Evolutionary conservation across 768 basidiomycete species (phyloP).

Genomic region (Tricholoma furcatifolium): DNA sequence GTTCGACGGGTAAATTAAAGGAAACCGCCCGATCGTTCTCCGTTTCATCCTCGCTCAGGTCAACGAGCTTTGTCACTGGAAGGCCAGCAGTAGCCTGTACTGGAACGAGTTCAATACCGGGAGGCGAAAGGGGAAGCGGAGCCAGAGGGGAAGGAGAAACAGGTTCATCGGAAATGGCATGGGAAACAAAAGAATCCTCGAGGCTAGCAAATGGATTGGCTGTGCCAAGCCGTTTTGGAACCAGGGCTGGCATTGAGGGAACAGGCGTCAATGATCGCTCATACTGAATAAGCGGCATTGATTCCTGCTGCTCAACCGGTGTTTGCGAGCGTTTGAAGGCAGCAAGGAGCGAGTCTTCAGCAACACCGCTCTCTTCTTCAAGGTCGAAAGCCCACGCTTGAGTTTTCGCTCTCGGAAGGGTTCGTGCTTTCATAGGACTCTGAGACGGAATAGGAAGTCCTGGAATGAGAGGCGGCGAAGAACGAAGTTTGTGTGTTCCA

Average conservation of each 20-base stretch:
- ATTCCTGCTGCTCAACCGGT: neutral
- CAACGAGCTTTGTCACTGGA: conserved; percentile 2
- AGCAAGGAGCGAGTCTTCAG: conserved; percentile 7
- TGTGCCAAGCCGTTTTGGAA: conserved; percentile 6
- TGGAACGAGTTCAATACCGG: conserved; percentile 7
- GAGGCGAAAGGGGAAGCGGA: conserved; percentile 9
- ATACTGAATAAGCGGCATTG: conserved; percentile 8
- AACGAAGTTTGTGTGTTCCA: conserved; percentile 17
- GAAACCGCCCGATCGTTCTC: neutral
- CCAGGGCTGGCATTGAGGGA: neutral
- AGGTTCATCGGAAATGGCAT: neutral
- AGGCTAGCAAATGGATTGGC: conserved; percentile 12
- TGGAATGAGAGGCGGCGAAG: conserved; percentile 18
- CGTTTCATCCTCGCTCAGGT: conserved; percentile 3
- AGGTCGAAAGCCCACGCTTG: conserved; percentile 16
- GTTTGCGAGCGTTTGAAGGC: conserved; percentile 14
- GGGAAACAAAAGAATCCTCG: conserved; percentile 4
- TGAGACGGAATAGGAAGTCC: conserved; percentile 18
- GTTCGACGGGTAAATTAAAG: neutral
- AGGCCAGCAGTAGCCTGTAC: neutral
- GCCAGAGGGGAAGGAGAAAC: conserved; percentile 6
- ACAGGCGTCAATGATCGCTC: neutral
- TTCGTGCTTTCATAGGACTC: conserved; percentile 3
- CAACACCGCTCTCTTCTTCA: conserved; percentile 14
- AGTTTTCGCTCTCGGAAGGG: neutral